Evolutionary conservation across 768 basidiomycete genomes (phyloP).

Genomic region (Tricholoma sp.): DNA sequence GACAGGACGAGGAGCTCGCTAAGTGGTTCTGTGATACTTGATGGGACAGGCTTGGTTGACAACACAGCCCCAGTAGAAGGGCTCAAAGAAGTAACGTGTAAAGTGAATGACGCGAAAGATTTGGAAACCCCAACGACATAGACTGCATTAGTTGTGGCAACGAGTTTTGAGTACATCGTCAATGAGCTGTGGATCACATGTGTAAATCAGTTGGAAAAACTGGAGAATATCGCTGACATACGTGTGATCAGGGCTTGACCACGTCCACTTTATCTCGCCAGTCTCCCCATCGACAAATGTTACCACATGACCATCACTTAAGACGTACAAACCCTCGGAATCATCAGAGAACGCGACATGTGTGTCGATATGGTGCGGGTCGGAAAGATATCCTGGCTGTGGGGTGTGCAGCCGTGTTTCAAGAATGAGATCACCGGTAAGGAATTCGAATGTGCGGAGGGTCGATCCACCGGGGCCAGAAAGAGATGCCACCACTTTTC

Average conservation of each 20-base stretch:
- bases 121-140: conserved; percentile 54
- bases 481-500: conserved; percentile 60
- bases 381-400: conserved; percentile 35
- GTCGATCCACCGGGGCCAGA: conserved; percentile 73
- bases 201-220: conserved; percentile 1
- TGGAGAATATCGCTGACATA: conserved; percentile 28
- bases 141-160: conserved; percentile 46
- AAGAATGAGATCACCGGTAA: conserved; percentile 57
- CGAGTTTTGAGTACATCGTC: conserved; percentile 58
- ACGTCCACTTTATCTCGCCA: conserved; percentile 63
- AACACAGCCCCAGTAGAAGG: conserved; percentile 48
- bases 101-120: conserved; percentile 49
- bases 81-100: conserved; percentile 63
- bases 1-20: conserved; percentile 26
- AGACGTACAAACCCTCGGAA: conserved; percentile 37
- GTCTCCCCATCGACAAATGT: conserved; percentile 41
- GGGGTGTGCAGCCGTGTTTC: conserved; percentile 60
- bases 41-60: conserved; percentile 47
- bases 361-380: conserved; percentile 54
- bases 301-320: conserved; percentile 60
- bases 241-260: conserved; percentile 67
- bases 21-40: conserved; percentile 31
- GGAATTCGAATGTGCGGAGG: conserved; percentile 61
- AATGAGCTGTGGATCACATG: conserved; percentile 42
- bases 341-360: conserved; percentile 37